Conservation (phyloP, 2,329 filamentous ascomycete species). For the Botryotinia convoluta region DNA sequence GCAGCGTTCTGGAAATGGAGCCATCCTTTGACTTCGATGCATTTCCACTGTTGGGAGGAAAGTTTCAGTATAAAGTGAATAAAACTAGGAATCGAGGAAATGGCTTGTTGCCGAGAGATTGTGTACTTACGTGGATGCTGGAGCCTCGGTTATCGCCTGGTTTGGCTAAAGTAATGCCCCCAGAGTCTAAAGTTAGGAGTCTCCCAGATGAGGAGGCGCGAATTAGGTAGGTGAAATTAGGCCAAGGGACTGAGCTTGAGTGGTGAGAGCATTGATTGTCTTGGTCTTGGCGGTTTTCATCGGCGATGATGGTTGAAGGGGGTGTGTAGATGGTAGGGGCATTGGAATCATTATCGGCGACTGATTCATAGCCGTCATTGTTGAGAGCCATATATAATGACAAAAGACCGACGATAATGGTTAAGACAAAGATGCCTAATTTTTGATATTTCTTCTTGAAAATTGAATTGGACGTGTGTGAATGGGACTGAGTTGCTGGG, state of each 20-base stretch:
- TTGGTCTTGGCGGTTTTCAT: background rate
- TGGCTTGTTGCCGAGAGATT: background rate
- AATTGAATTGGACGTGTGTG: background rate
- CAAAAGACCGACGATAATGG: background rate
- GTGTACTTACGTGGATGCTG: slow-evolving; percentile 4
- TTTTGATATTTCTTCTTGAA: background rate
- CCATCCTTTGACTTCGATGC: background rate
- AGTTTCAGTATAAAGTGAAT: background rate
- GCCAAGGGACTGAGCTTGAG: slow-evolving; percentile 5
- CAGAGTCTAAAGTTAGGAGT: background rate
- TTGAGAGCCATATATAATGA: background rate
- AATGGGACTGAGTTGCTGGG: background rate
- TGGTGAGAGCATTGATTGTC: background rate
- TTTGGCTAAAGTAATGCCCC: background rate
- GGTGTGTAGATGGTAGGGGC: background rate
- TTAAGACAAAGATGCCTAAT: background rate
- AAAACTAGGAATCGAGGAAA: too few relatives aligned
- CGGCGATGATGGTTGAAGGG: background rate
- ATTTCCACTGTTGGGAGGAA: background rate
- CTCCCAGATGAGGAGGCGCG: slow-evolving; percentile 9
- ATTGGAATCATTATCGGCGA: background rate
- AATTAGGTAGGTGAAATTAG: background rate
- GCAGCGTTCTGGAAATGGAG: slow-evolving; percentile 9
- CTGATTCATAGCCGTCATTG: background rate
- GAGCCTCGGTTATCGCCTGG: background rate